Evolutionary conservation across 352 stramenopile genomes (phyloP), one percentile per base, ranked within the genome.

Genomic region (Blastocystis sp.): DNA sequence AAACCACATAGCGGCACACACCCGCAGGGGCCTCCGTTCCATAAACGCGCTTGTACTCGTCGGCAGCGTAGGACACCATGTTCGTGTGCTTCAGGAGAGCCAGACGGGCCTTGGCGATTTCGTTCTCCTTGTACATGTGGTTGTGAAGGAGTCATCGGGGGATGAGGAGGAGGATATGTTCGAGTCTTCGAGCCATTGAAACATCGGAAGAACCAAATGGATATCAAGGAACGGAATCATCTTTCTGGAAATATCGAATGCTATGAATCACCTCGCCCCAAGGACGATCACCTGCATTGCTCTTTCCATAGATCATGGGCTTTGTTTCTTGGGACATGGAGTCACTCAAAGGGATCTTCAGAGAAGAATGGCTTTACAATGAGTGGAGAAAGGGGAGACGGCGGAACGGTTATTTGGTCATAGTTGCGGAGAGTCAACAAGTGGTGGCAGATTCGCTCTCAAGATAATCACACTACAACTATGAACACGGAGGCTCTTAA

Each of bases 101-200:
- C 8, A 46, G 32, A 44, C 59, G 59, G 7, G 59, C 59, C 59
- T 71, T 71, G 6, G 59, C 59, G 36, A 71, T 71, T 71, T 71
- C 59, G 36, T 71, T 71, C 32, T 38, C 14, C 32, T 24, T 44
- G 32, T 71, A 71, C 59, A 71, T 71, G 4, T 71, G 59, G 8
- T 11, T 21, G 32, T 71, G 7, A 71, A 44, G 59, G 38, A 27
- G 32, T 46, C n/a, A 9, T 71, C 7, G 7, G 4, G 7, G 24
- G 14, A 44, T 36, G 8, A 11, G n/a, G 36, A 36, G 36, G 16
- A 71, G 59, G 59, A 71, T 71, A 71, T 71, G 8, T 71, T 71
- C 16, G 59, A 46, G 9, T 71, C 32, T 29, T 71, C 59, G 11
- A 71, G 59, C 59, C 59, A 71, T 38, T 71, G 6, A 48, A 71